A percentile compares a stretch with the other conserved stretches of the same genome.
These are phyloP conservation scores for Epipyxis sp. DNA, from an alignment of 108 stramenopile species.

Conservation along the genomic window DNA sequence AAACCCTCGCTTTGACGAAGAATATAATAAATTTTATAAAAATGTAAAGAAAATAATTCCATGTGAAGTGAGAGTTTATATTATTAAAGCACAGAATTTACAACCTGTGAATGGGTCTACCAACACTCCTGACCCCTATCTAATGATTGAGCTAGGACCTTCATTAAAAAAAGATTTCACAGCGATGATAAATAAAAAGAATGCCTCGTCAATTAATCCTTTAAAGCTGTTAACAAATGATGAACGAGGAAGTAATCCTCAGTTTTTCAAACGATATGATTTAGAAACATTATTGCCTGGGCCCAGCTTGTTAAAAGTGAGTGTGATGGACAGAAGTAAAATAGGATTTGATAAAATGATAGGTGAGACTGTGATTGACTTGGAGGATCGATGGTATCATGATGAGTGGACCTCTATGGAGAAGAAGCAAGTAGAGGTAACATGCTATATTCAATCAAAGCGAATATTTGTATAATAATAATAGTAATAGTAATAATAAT, in stretches of 20 bases:
- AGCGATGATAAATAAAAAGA: too few relatives aligned
- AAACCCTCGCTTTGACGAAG: not conserved
- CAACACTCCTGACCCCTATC: not conserved
- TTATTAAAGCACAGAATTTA: not conserved
- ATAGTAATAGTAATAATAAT: too few relatives aligned
- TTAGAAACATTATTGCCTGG: not conserved
- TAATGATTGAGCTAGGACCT: not conserved
- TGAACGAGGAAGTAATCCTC: not conserved
- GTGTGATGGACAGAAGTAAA: not conserved
- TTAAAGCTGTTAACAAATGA: too few relatives aligned
- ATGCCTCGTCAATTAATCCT: too few relatives aligned
- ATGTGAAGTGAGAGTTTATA: not conserved
- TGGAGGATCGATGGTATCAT: conserved; percentile 5
- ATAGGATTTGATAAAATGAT: not conserved
- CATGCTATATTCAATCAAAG: not conserved
- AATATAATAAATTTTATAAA: not conserved
- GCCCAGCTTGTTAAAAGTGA: not conserved
- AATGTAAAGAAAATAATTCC: not conserved
- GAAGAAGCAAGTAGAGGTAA: not conserved
- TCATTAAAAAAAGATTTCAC: not conserved
- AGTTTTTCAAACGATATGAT: not conserved
- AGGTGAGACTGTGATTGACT: not conserved
- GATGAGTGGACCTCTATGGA: not conserved
- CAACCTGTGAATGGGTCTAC: not conserved
- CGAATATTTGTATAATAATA: too few relatives aligned